Base-by-base conservation (phyloP, 2,329 filamentous ascomycete species). In the Penicillium palitans region DNA sequence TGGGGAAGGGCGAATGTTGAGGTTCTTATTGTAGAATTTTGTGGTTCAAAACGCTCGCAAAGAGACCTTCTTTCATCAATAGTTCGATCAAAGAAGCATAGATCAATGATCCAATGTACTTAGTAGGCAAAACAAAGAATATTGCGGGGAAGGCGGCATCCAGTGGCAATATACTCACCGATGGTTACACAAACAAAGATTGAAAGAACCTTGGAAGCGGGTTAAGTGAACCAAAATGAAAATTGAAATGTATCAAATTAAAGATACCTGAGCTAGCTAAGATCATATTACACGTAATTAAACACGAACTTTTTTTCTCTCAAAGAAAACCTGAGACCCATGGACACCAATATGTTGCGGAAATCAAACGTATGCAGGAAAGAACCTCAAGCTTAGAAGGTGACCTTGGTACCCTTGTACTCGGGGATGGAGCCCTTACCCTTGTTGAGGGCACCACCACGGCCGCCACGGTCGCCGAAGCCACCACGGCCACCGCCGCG, bases 381-480 rank as follows among this genome's bases (percentile, higher is more conserved):
- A 55, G 15, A 49, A 52, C 29, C 53, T 40, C 52, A 61, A 56
- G 71, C 59, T 71, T 79, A 80, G 75, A 91, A 91, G 65, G 86
- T 90, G 74, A 86, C 87, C 87, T 93, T 95, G 81, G 86, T 89
- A 78, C 91, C 91, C 77, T 86, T 81, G 81, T 89, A 91, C 72
- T 87, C 84, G 60, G 85, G 82, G 69, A 87, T 78, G 70, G 84
- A 84, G 33, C 82, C 79, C 58, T 78, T 75, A 70, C 78, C 81
- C 66, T 79, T 81, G 68, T 74, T 78, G 52, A 78, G 74, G 61
- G 79, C 75, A 61, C 80, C 75, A 61, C 80, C 75, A 21, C 44
- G 44, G n/a, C 83, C 78, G 63, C 83, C 78, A 64, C 82, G 82
- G 55, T 80, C 71, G 59, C 78, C 73, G 63, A 76, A 73, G 61